These are phyloP conservation scores for Wallacemonas rigidus DNA, from an alignment of 208 protist genomes.

Conservation along the genomic window DNA sequence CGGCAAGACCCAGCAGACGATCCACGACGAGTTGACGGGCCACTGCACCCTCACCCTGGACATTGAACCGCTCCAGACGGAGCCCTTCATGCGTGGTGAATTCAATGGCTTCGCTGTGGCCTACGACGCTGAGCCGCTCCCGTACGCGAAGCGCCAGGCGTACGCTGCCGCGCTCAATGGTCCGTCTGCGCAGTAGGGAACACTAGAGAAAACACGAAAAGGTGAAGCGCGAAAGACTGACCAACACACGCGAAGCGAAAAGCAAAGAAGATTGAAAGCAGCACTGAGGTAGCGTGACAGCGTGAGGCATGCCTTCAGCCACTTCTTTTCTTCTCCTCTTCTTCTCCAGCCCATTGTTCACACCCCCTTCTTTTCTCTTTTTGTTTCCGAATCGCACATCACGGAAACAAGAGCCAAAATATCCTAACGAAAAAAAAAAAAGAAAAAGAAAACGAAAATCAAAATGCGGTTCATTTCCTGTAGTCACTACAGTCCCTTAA, in stretches of 20 bases:
- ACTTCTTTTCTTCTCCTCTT: not conserved
- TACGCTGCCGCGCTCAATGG: not conserved
- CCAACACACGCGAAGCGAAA: not conserved
- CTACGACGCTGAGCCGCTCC: slow-evolving; percentile 51
- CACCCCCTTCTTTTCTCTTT: not conserved
- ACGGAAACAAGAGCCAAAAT: not conserved
- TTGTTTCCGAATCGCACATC: not conserved
- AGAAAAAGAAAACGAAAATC: not conserved
- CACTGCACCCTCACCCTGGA: slow-evolving; percentile 43
- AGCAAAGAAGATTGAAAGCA: too few relatives aligned
- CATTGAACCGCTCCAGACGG: slow-evolving; percentile 56
- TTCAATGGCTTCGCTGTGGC: slow-evolving; percentile 63
- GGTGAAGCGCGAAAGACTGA: not conserved
- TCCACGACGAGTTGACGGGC: slow-evolving; percentile 44
- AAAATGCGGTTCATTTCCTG: not conserved
- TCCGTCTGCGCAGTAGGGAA: not conserved
- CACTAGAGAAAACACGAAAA: too few relatives aligned
- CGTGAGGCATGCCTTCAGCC: not conserved
- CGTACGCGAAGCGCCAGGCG: slow-evolving; percentile 18
- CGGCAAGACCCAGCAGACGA: slow-evolving; percentile 34
- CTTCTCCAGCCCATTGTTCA: slow-evolving; percentile 1
- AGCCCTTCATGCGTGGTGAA: slow-evolving; percentile 74
- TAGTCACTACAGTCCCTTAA: not conserved
- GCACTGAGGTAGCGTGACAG: not conserved
- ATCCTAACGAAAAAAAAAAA: slow-evolving; percentile 18